Base-by-base conservation (phyloP, 345 rosid species). In the Syzygium grande region DNA sequence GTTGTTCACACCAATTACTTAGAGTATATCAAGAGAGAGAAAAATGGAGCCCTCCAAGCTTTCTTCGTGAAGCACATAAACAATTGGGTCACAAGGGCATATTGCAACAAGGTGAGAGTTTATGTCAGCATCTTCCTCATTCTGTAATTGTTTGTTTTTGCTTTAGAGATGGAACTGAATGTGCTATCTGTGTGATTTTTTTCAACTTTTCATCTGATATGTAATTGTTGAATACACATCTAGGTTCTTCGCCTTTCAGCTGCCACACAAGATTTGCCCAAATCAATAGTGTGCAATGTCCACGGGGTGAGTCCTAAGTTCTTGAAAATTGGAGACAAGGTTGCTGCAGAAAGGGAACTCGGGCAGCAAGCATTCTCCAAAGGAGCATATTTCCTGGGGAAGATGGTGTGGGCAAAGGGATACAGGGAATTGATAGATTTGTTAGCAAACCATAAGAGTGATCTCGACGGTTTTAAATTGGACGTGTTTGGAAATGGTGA, bases 321-420 rank as follows among this genome's bases (percentile, higher is more conserved):
- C 90, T 92, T 96, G 90, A 91, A 90, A 94, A 96, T 98, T 87
- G 99, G 99, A 84, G 99, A 96, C 78, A 96, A 92, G 86, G 90
- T 96, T 85, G 96, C 95, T 85, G 95, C 93, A 85, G 98, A 96
- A 88, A 93, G 91, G 90, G 97, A 95, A 87, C 97, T 93, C 63
- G 99, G 99, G 88, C 96, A 96, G 92, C 94, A 94, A 92, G 95
- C 98, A 85, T 96, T 98, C 91, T 96, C 98, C 54, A 96, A 98
- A 90, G 99, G 98, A 86, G 99, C 99, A 58, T 98, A 98, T 90
- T 98, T 98, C 89, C 91, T 98, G 84, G 99, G 99, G 56, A 98
- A 98, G 93, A 94, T 98, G 99, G 98, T 98, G 79, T 98, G 99
- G 99, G 99, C 99, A 88, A 98, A 98, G 93, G 99, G 99, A 87